Evolutionary conservation across 2,329 filamentous ascomycete species (phyloP), one percentile per base, ranked within the genome.

Genomic region (Thelonectria olida): DNA sequence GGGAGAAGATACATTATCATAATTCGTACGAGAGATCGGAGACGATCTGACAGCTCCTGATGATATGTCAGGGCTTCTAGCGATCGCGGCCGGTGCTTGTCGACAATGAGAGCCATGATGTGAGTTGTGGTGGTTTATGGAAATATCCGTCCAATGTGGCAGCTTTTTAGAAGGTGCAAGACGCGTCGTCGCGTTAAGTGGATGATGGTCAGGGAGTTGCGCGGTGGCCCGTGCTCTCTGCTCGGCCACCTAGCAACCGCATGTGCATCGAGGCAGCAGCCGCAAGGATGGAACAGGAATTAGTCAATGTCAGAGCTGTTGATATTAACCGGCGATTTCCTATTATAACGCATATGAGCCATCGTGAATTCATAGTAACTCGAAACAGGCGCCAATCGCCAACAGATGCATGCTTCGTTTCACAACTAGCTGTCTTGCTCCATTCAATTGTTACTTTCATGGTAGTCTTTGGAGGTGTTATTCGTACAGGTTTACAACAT

Each of bases 11-110:
- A 10, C 22, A 39, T 39, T 15, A 6, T 38, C 84, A 70, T 86
- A 44, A 2, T 51, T 19, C 86, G 71, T 87, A 97, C 94, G 65
- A 99, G 84, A 27, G 96, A 93, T 70, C 90, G 89, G 47, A 99
- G 85, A 61, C 95, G 89, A 23, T 93, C 90, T 10, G 96, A 97
- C 44, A 99, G 87, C 65, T 97, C 93, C 56, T 88, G 80, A 71
- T 99, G 96, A 73, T 98, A 99, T 70, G 91, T 92, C 62, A 97
- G 85, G 58, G 85, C 81, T 63, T 95, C 91, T 1, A 96, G 85
- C 28, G 89, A 91, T 65, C 90, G 86, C 5, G 92, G 92, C 23
- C 88, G 83, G 72, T 91, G 88, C 70, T 91, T 91, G 73, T 91
- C 89, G 61, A 91, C 88, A 67, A 91, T 89, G 64, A 92, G 85